A percentile compares a stretch with the other conserved stretches of the same genome.
Conservation (phyloP, 2,329 filamentous ascomycete species). For the Pochonia chlamydosporia region DNA sequence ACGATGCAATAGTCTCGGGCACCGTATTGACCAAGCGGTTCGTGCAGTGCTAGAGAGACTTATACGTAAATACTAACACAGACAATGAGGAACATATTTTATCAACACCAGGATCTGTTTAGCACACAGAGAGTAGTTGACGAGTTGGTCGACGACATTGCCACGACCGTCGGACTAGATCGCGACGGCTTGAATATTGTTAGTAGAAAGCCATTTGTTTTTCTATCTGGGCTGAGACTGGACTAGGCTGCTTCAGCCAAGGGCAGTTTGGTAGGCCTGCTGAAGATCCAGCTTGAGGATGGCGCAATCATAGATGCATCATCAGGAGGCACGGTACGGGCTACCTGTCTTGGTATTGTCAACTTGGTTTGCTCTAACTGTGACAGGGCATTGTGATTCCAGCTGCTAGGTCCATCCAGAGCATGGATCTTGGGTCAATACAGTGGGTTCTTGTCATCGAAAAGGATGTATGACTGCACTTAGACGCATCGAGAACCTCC, state of each 20-base stretch:
- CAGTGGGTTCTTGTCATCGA: conserved; percentile 70
- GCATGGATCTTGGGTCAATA: conserved; percentile 41
- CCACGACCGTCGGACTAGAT: conserved; percentile 59
- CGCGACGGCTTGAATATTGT: conserved; percentile 67
- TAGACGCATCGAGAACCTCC: neutral
- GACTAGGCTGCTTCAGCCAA: conserved; percentile 65
- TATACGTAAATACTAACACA: neutral
- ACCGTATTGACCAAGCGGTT: conserved; percentile 58
- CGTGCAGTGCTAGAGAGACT: conserved; percentile 5
- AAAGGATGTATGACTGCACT: conserved; percentile 55
- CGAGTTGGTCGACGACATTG: conserved; percentile 66
- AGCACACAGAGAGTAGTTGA: conserved; percentile 63
- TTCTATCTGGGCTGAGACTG: conserved; percentile 3
- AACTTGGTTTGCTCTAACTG: conserved; percentile 8
- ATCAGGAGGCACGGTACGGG: conserved; percentile 23
- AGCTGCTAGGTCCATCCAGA: conserved; percentile 38
- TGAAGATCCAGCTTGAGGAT: conserved; percentile 41
- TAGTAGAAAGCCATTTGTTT: conserved; percentile 18
- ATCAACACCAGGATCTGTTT: conserved; percentile 69
- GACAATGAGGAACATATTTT: conserved; percentile 65
- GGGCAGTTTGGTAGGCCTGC: conserved; percentile 59
- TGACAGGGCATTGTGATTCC: conserved; percentile 58
- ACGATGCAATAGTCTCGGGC: conserved; percentile 51
- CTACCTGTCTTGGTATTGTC: conserved; percentile 1
- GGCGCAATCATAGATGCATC: conserved; percentile 31